Evolutionary conservation across 805 yeast species (phyloP), one percentile per base, ranked within the genome.

Genomic region (Suhomyces emberorum): DNA sequence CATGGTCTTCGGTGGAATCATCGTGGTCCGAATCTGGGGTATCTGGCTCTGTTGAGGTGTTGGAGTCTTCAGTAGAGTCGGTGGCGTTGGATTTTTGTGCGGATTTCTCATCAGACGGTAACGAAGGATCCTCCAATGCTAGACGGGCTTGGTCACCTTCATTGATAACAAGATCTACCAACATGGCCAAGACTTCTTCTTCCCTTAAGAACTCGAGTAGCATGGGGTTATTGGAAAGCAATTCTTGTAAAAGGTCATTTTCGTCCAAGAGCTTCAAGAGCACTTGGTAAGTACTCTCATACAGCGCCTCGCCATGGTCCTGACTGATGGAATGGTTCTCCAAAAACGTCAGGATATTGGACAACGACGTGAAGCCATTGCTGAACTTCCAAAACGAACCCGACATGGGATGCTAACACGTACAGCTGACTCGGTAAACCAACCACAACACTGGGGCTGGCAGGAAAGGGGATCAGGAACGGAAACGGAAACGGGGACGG

Each of bases 361-460:
- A 64, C 25, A 66, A 48, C 32, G 72, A 64, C 18, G 70, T 61
- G 48, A 66, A 67, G 34, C 74, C 73, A 49, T 65, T 68, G 42
- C 69, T 64, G 48, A 68, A 66, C 49, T 68, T 68, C 74, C 74
- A 69, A 46, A 68, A 69, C 14, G 71, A 63, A 14, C 72, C 69
- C n/a, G 72, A 66, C 74, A 69, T 68, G 39, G 35, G 16, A 18
- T n/a, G n/a, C n/a, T n/a, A n/a, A n/a, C n/a, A n/a, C n/a, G n/a
- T n/a, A n/a, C n/a, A n/a, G n/a, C n/a, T n/a, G n/a, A n/a, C n/a
- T n/a, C n/a, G n/a, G n/a, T n/a, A n/a, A n/a, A n/a, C n/a, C n/a
- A n/a, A n/a, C n/a, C n/a, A n/a, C n/a, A n/a, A n/a, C n/a, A n/a
- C n/a, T n/a, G n/a, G n/a, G n/a, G n/a, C n/a, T n/a, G n/a, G n/a